phyloP scores from a whole-genome alignment of 1,284 basidiomycete species.

The Moniliophthora roreri region DNA sequence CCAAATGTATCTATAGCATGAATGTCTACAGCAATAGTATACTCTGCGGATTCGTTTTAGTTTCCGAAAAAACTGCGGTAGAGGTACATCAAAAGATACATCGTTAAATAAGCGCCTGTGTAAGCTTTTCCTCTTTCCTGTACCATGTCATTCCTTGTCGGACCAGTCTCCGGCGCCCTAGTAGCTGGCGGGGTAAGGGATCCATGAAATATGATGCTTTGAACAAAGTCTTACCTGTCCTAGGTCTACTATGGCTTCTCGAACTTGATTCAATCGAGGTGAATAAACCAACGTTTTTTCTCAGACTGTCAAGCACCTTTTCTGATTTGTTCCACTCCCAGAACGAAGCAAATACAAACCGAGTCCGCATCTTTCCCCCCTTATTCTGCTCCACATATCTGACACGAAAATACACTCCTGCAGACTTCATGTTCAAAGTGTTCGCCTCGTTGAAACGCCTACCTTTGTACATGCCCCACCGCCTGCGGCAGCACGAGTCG shows the following conservation, averaged over 20 bases:
- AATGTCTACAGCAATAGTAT: too few species aligned
- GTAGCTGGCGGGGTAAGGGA: conserved; percentile 53
- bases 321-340: conserved; percentile 19
- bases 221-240: background rate
- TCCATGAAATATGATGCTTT: background rate
- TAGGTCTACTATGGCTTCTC: conserved; percentile 63
- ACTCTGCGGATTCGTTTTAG: too few species aligned
- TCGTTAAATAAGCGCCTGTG: background rate
- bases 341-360: conserved; percentile 48
- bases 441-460: conserved; percentile 46
- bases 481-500: conserved; percentile 49
- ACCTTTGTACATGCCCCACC: conserved; percentile 41
- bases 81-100: too few species aligned
- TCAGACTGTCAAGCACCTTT: conserved; percentile 3
- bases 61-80: too few species aligned
- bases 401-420: background rate
- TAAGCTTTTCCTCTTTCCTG: background rate
- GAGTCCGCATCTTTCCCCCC: conserved; percentile 39
- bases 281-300: conserved; percentile 12
- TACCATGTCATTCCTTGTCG: conserved; percentile 49
- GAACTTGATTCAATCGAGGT: conserved; percentile 54
- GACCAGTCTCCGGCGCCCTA: conserved; percentile 57
- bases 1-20: too few species aligned
- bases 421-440: conserved; percentile 48
- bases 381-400: conserved; percentile 1